Base-by-base conservation (phyloP, 306 rosid species). In the Rosa lucieae region DNA sequence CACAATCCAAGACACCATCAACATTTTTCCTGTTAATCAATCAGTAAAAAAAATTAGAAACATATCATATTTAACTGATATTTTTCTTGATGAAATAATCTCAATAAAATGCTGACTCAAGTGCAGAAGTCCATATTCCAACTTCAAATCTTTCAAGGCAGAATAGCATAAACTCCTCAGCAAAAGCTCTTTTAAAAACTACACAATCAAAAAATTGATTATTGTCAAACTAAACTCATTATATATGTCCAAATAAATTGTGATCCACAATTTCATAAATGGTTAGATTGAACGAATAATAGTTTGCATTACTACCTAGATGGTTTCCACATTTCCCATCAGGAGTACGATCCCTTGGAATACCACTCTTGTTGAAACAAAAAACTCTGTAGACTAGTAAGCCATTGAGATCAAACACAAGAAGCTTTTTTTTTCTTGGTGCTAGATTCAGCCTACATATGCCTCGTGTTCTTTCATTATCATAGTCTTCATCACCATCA, bases 121-220 rank as follows among this genome's bases (percentile, higher is more conserved):
- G 74, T 6, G 86, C 86, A 56, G 88, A 87, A 42, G 85, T 70
- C 88, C 86, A 82, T 14, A 82, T 70, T 5, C 86, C 90, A 1
- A 87, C 83, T 80, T 87, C 85, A 84, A 82, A 87, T 58, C 88
- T 84, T 59, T 84, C 82, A 1, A 82, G 69, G 67, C 86, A 84
- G 63, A 87, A 82, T 14, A 75, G 65, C 76, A 84, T 77, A 44
- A 87, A 87, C 4, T 84, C 83, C 26, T 79, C 78, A 21, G 62
- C n/a, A 63, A 65, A 85, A 4, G 84, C 84, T 55, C 88, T 78
- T 53, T 61, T 74, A 12, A 10, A 85, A 15, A 82, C 67, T 61
- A 12, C 17, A 26, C 14, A 39, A 61, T 23, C 6, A 61, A 61
- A 58, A 26, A 61, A 10, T 21, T 61, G 35, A 61, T 10, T 10